phyloP scores from a whole-genome alignment of 352 stramenopile species.

The Globisporangium barbulae region DNA sequence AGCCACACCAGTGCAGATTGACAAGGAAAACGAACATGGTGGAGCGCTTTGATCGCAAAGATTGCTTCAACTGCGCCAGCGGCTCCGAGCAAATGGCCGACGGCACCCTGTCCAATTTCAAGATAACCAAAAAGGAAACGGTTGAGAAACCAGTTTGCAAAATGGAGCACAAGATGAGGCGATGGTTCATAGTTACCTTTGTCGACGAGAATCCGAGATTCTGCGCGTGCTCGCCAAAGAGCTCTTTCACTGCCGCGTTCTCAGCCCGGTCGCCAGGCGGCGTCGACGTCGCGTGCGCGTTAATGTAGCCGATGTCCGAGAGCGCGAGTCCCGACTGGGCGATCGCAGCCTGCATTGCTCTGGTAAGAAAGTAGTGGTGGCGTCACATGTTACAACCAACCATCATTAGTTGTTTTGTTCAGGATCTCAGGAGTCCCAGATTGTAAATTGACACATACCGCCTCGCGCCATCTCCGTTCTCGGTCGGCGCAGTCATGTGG shows the following conservation, averaged over 20 bases:
- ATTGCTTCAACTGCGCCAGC: constrained; percentile 96
- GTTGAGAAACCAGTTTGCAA: neutral
- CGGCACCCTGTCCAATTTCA: constrained; percentile 60
- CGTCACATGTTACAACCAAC: constrained; percentile 28
- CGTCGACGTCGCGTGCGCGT: constrained; percentile 98
- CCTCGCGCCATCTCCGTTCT: constrained; percentile 63
- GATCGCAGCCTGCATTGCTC: constrained; percentile 92
- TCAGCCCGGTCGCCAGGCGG: constrained; percentile 96
- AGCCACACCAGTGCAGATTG: neutral
- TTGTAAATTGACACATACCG: constrained; percentile 19
- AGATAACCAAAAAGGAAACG: neutral
- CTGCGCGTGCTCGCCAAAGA: constrained; percentile 66
- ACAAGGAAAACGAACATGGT: constrained; percentile 51
- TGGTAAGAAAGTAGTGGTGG: constrained; percentile 19
- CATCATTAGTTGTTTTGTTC: neutral
- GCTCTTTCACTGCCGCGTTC: constrained; percentile 84
- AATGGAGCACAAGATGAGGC: too few relatives aligned
- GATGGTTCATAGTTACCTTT: constrained; percentile 37
- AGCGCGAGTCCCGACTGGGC: constrained; percentile 59
- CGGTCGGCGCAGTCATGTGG: constrained; percentile 84
- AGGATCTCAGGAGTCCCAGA: neutral
- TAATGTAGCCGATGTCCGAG: constrained; percentile 96
- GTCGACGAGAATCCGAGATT: constrained; percentile 75
- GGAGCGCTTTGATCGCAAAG: constrained; percentile 92
- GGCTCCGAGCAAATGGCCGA: constrained; percentile 95